Percentiles rank a stretch among this genome's conserved stretches.
Conservation (phyloP, 176 grass and related monocot species). For the Carex cristatella region DNA sequence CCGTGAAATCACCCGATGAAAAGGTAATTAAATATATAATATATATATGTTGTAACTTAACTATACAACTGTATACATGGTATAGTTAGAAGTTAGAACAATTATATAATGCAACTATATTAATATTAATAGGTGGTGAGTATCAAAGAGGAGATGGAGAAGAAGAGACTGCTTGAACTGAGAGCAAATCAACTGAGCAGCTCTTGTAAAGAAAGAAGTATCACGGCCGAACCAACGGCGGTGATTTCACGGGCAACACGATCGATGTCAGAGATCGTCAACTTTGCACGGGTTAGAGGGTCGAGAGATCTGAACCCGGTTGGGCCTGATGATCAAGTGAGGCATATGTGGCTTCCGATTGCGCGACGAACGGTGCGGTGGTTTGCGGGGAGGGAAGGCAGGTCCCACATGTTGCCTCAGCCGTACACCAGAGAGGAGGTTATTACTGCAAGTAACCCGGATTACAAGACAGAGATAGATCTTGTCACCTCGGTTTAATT, state of each 20-base stretch:
- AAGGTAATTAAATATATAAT: not conserved
- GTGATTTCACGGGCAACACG: slow-evolving; percentile 40
- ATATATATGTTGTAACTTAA: no score
- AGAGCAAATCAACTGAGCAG: slow-evolving; percentile 5
- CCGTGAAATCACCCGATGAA: slow-evolving; percentile 4
- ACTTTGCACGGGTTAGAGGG: slow-evolving; percentile 37
- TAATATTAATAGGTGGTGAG: not conserved
- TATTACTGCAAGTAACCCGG: not conserved
- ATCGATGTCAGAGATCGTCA: slow-evolving; percentile 92
- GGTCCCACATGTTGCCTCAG: not conserved
- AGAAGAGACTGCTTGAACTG: slow-evolving; percentile 36
- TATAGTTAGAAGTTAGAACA: not conserved
- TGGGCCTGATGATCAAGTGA: slow-evolving; percentile 35
- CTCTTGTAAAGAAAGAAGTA: not conserved
- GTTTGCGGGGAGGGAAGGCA: slow-evolving; percentile 37
- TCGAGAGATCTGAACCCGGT: slow-evolving; percentile 15
- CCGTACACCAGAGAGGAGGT: not conserved
- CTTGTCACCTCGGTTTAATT: slow-evolving; percentile 15
- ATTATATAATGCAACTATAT: not conserved
- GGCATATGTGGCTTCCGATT: slow-evolving; percentile 63
- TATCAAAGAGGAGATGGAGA: slow-evolving; percentile 43
- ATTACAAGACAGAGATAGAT: slow-evolving; percentile 11
- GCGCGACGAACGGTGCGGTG: slow-evolving; percentile 66
- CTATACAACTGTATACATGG: no score
- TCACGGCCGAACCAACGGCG: slow-evolving; percentile 22